A percentile compares a stretch with the other conserved stretches of the same genome.
Conservation (phyloP, 257 asterid genomes). For the Rhazya stricta region DNA sequence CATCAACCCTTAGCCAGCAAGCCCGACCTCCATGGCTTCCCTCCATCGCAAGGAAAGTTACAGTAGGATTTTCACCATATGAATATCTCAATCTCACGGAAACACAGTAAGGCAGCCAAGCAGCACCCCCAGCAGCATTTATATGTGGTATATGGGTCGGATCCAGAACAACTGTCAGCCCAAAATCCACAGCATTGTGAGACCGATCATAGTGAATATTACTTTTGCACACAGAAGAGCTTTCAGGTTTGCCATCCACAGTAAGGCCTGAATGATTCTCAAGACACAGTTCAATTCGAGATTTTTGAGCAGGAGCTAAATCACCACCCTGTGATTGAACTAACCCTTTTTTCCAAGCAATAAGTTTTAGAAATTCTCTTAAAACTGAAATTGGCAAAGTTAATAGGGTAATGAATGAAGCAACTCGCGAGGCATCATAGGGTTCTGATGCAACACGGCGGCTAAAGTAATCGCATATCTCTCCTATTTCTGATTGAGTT, state of each 20-base stretch:
- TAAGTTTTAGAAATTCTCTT: slow-evolving; percentile 88
- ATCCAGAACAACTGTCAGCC: slow-evolving; percentile 88
- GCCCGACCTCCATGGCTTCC: slow-evolving; percentile 99
- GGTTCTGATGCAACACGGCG: slow-evolving; percentile 99
- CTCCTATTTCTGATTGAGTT: slow-evolving; percentile 88
- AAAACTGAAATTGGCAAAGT: slow-evolving; percentile 89
- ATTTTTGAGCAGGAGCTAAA: slow-evolving; percentile 75
- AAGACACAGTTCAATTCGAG: slow-evolving; percentile 90
- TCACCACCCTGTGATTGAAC: slow-evolving; percentile 77
- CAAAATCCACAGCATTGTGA: slow-evolving; percentile 87
- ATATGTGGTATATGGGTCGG: slow-evolving; percentile 82
- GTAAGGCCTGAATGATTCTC: slow-evolving; percentile 82
- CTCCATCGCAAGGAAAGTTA: slow-evolving; percentile 86
- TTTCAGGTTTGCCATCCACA: slow-evolving; percentile 49
- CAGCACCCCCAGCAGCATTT: slow-evolving; percentile 98
- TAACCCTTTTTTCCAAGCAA: slow-evolving; percentile 97
- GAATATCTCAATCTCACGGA: slow-evolving; percentile 77
- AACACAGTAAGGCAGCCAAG: slow-evolving; percentile 96
- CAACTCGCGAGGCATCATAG: slow-evolving; percentile 96
- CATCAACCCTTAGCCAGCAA: slow-evolving; percentile 78
- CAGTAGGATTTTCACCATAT: slow-evolving; percentile 66
- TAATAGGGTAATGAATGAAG: slow-evolving; percentile 89
- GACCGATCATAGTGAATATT: slow-evolving; percentile 79
- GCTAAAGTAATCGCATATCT: slow-evolving; percentile 94
- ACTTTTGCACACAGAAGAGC: slow-evolving; percentile 62